Conservation (phyloP, 352 stramenopile genomes). For the Pythium phragmiticola region DNA sequence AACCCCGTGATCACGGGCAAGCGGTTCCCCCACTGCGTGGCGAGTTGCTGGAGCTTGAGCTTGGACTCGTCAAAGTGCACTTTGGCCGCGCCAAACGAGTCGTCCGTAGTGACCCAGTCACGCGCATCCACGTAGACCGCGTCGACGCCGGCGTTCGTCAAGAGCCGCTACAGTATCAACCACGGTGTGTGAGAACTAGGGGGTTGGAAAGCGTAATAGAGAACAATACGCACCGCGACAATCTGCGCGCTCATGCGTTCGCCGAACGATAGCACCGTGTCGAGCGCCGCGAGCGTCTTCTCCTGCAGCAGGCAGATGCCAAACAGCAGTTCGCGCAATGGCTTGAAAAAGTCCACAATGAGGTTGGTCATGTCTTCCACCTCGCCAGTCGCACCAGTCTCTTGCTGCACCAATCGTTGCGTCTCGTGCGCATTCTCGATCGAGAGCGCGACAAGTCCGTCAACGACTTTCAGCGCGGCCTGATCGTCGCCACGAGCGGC, state of each 20-base stretch:
- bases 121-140: conserved; percentile 66
- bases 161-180: conserved; percentile 22
- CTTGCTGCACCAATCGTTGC: conserved; percentile 38
- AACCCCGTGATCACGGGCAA: conserved; percentile 81
- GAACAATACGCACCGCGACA: conserved; percentile 40
- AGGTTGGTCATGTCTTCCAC: conserved; percentile 57
- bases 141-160: conserved; percentile 61
- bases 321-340: conserved; percentile 71
- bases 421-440: conserved; percentile 72
- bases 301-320: conserved; percentile 78
- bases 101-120: conserved; percentile 75
- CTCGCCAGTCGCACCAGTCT: conserved; percentile 13
- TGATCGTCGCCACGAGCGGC: conserved; percentile 54
- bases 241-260: conserved; percentile 77
- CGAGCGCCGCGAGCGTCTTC: conserved; percentile 60
- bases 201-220: not conserved
- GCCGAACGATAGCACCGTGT: conserved; percentile 79
- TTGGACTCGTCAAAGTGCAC: conserved; percentile 80
- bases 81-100: conserved; percentile 69
- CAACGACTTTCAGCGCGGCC: conserved; percentile 45
- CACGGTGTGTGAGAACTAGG: not conserved
- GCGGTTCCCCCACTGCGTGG: conserved; percentile 38
- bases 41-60: conserved; percentile 51
- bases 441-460: conserved; percentile 57
- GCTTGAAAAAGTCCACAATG: conserved; percentile 64